Base-by-base conservation (phyloP, 306 rosid genomes). In the Lotus japonicus region DNA sequence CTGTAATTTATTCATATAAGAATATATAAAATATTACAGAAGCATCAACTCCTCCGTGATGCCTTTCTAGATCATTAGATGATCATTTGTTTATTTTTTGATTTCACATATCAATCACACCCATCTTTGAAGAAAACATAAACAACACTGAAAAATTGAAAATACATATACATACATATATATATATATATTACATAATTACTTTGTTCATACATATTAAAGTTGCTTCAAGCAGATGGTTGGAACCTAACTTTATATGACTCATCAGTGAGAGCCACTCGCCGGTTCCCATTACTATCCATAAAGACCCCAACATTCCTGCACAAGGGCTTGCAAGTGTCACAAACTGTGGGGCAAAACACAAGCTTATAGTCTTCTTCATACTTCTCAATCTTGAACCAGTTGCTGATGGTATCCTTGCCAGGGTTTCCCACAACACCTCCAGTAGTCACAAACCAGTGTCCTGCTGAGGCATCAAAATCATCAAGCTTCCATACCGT, bases 301-400 rank as follows among this genome's bases (percentile, higher is more conserved):
- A 23, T 42, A 72, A 70, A 81, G 4, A 81, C 66, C 5, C 76
- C 81, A 72, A 91, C 68, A 77, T 88, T 80, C 48, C 28, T 71
- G 12, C 97, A 84, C 5, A 71, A 0, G 9, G 77, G 82, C 64
- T 64, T 86, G 79, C 91, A 86, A 60, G 42, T 70, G 2, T 56
- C 12, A 10, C 92, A 88, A 7, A 91, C 91, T 0, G 62, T 76
- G 19, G 95, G 97, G 14, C 92, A 88, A 26, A 68, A 88, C 11
- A 76, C 68, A 5, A 91, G 45, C 73, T 84, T 88, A 71, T 86
- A 91, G 9, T 71, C 86, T 3, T 51, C 63, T 2, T 71, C 84
- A 7, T 59, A 70, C 58, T 82, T 83, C 83, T 86, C 92, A 35
- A 91, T 85, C 87, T 85, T 88, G 66, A 88, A 83, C 91, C 89